Conservation (phyloP, 495 filamentous ascomycete genomes). For the Achaetomiella virescens region DNA sequence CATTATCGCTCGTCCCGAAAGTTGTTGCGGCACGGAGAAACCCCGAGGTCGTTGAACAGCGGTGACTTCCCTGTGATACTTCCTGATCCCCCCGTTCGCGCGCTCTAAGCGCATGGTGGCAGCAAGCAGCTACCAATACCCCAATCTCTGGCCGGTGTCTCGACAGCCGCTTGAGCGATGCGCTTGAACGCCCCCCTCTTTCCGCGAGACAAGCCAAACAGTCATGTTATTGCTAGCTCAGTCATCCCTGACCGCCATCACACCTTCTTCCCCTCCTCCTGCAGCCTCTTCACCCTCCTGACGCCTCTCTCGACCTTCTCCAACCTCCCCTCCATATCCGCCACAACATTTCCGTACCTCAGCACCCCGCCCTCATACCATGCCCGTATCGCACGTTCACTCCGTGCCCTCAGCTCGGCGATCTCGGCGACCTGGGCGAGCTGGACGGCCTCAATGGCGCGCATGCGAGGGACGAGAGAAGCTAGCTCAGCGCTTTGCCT, state of each 20-base stretch:
- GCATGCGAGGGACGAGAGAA: constrained; percentile 63
- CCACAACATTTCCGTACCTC: constrained; percentile 62
- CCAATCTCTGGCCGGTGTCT: no score
- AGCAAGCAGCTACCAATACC: no score
- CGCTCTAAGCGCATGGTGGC: no score
- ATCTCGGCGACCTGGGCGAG: constrained; percentile 65
- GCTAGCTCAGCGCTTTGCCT: constrained; percentile 61
- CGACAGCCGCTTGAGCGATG: no score
- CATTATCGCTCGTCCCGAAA: no score
- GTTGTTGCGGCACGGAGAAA: no score
- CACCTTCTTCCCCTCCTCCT: constrained; percentile 19
- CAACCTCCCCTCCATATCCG: constrained; percentile 65
- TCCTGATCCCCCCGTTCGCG: no score
- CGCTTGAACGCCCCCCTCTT: no score
- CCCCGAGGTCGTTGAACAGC: no score
- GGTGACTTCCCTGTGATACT: no score
- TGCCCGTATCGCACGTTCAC: constrained; percentile 61
- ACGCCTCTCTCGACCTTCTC: constrained; percentile 61
- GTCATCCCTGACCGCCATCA: neutral
- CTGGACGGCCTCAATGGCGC: constrained; percentile 59
- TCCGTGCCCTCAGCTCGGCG: constrained; percentile 63
- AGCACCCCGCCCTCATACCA: constrained; percentile 78
- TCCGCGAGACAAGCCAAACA: no score
- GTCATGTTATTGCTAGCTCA: no score
- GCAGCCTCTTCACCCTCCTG: constrained; percentile 46